phyloP scores from a whole-genome alignment of 2,329 filamentous ascomycete genomes.

The Fusarium sp. region DNA sequence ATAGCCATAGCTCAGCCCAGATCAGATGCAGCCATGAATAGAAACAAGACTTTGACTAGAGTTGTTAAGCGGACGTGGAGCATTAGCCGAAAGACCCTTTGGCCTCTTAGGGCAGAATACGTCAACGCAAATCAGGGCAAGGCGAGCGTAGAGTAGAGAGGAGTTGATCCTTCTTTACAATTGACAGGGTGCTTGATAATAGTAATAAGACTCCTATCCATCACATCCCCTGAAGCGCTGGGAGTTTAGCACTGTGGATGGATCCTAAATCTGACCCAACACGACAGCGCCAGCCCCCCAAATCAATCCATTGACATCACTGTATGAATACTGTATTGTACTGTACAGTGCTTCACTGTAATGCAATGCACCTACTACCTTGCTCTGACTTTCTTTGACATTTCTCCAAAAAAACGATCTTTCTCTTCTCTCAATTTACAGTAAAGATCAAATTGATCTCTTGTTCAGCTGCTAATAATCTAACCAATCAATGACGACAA shows the following conservation, averaged over 20 bases:
- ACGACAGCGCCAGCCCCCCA: conserved; percentile 24
- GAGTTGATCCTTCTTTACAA: conserved; percentile 27
- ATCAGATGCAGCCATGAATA: conserved; percentile 29
- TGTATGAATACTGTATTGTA: neutral
- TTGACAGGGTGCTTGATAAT: conserved; percentile 16
- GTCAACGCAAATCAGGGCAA: neutral
- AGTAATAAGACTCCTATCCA: conserved; percentile 2
- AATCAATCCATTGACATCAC: neutral
- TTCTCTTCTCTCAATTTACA: neutral
- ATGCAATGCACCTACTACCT: neutral
- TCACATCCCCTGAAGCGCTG: conserved; percentile 13
- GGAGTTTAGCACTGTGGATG: conserved; percentile 29
- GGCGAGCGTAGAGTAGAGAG: neutral
- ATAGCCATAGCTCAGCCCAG: neutral
- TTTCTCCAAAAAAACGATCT: neutral
- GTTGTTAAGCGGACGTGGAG: conserved; percentile 14
- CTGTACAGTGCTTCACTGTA: neutral
- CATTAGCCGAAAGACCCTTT: conserved; percentile 18
- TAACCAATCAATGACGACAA: conserved; percentile 43
- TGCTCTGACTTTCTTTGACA: neutral
- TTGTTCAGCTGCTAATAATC: conserved; percentile 4
- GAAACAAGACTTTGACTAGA: conserved; percentile 25
- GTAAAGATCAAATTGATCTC: neutral
- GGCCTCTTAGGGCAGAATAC: conserved; percentile 1
- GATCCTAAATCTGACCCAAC: conserved; percentile 29